phyloP scores from a whole-genome alignment of 1,284 basidiomycete genomes.

The Sanghuangporus baumii region DNA sequence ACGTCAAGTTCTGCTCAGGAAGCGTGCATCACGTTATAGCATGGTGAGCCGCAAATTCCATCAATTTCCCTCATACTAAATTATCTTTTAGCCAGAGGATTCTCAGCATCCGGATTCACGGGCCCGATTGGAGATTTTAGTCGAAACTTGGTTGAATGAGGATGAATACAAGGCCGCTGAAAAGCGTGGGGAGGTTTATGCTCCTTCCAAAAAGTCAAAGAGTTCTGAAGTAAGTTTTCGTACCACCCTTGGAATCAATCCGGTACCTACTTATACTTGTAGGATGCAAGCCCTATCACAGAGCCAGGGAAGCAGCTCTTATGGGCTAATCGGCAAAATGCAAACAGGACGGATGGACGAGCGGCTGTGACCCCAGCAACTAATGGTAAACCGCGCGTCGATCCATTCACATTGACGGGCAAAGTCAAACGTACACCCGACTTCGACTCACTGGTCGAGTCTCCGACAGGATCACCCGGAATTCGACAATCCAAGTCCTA shows the following conservation, averaged over 20 bases:
- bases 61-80: constrained; percentile 8
- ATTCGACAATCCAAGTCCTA: constrained; percentile 44
- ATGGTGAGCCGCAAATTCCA: constrained; percentile 48
- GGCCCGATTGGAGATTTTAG: constrained; percentile 58
- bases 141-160: constrained; percentile 73
- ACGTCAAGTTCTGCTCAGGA: constrained; percentile 62
- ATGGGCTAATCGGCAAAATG: constrained; percentile 38
- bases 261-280: constrained; percentile 4
- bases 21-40: constrained; percentile 55
- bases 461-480: constrained; percentile 47
- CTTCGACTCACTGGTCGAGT: constrained; percentile 26
- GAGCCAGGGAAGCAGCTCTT: constrained; percentile 41
- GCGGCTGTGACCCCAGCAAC: constrained; percentile 29
- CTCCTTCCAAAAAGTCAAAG: constrained; percentile 36
- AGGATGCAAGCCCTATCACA: constrained; percentile 26
- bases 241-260: not conserved
- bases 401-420: constrained; percentile 29
- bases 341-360: constrained; percentile 36
- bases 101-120: constrained; percentile 70
- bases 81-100: constrained; percentile 53
- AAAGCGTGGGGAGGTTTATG: constrained; percentile 53
- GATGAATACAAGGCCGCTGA: constrained; percentile 64
- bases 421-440: constrained; percentile 35
- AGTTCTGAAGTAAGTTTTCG: constrained; percentile 24
- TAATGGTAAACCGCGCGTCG: constrained; percentile 33